Conservation (phyloP, 306 rosid genomes). For the Castanea crenata region DNA sequence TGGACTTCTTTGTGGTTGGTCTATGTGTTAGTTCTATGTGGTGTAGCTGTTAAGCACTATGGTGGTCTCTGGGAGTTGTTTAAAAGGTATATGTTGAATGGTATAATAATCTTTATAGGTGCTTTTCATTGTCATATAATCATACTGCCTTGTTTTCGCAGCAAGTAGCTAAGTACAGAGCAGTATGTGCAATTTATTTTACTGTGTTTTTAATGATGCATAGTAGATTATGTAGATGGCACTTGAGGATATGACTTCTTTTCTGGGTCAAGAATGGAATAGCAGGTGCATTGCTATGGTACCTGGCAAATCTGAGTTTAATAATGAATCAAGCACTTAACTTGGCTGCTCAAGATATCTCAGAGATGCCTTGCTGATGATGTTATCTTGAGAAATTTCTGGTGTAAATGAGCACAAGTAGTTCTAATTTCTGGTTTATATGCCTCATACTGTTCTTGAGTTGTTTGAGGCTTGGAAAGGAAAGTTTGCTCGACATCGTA, state of each 20-base stretch:
- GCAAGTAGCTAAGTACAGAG: not conserved
- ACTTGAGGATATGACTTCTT: not conserved
- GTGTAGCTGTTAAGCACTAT: constrained; percentile 55
- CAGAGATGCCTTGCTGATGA: constrained; percentile 12
- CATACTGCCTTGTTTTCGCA: not conserved
- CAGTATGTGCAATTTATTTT: constrained; percentile 6
- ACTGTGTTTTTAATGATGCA: not conserved
- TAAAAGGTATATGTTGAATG: constrained; percentile 55
- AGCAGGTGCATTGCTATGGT: constrained; percentile 3
- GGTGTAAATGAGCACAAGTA: not conserved
- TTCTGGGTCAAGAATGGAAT: constrained; percentile 4
- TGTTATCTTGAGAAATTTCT: not conserved
- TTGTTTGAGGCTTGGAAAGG: too few species aligned
- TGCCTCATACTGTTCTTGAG: too few species aligned
- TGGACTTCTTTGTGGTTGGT: constrained; percentile 71
- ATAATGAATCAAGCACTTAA: constrained; percentile 12
- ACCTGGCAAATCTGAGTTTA: constrained; percentile 8
- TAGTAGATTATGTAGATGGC: not conserved
- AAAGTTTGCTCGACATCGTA: too few species aligned
- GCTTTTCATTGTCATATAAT: not conserved
- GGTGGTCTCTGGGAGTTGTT: constrained; percentile 87
- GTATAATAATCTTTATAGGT: not conserved
- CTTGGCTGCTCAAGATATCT: constrained; percentile 12
- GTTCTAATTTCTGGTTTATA: not conserved
- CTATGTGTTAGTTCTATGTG: constrained; percentile 73